phyloP scores from a whole-genome alignment of 2,329 filamentous ascomycete genomes.

The Fusarium lyarnte region DNA sequence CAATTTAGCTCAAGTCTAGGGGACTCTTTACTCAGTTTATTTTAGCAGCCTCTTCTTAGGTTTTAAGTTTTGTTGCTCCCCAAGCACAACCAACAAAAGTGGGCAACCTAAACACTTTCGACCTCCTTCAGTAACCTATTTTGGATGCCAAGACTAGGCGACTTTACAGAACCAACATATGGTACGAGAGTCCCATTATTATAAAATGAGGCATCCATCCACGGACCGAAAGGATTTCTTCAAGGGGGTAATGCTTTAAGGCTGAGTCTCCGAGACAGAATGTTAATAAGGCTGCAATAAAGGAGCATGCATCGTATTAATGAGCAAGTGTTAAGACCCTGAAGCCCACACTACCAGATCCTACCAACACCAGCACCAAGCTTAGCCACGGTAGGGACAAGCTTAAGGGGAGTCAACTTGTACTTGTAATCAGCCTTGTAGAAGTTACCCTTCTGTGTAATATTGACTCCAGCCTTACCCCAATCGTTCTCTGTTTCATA shows the following conservation, averaged over 20 bases:
- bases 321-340: accelerated
- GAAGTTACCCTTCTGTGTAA: slow-evolving; percentile 61
- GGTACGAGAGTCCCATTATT: background rate
- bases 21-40: no score
- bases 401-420: slow-evolving; percentile 56
- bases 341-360: slow-evolving; percentile 30
- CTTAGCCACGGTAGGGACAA: slow-evolving; percentile 55
- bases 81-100: background rate
- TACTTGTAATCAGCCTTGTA: slow-evolving; percentile 59
- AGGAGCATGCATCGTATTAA: background rate
- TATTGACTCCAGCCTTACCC: slow-evolving; percentile 59
- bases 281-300: background rate
- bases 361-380: slow-evolving; percentile 58
- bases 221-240: background rate
- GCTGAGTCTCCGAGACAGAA: no score
- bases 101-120: background rate
- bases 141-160: background rate
- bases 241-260: background rate
- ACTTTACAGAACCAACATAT: background rate
- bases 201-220: background rate
- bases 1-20: no score
- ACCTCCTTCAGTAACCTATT: background rate
- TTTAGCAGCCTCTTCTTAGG: no score
- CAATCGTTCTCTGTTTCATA: slow-evolving; percentile 54
- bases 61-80: no score